Base-by-base conservation (phyloP, 805 yeast genomes). In the Lachancea meyersii region DNA sequence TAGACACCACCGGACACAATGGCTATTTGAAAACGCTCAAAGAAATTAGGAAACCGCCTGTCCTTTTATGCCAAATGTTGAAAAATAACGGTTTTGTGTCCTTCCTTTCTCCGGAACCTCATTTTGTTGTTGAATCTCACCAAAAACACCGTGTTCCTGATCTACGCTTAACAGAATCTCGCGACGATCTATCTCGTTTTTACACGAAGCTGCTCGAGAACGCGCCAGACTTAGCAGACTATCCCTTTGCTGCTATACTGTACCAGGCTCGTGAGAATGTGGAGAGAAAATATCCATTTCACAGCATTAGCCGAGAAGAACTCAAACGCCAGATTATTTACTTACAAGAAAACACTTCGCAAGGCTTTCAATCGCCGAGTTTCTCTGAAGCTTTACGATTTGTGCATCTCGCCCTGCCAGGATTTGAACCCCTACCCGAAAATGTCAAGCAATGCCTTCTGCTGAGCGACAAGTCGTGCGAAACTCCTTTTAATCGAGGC, bases 51-150 rank as follows among this genome's bases (percentile, higher is more conserved):
- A 57, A 69, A 13, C 71, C 80, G 2, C 91, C 93, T 0, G 54
- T 82, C 6, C 56, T 86, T 2, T 58, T 70, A 4, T 68, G 76
- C 1, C 65, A 68, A 31, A 63, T 80, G 1, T 47, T 70, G 18
- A 94, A 95, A 0, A 81, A 82, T 51, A 85, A 78, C 56, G 88
- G 88, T 1, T 62, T 69, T 14, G 47, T 85, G 4, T 67, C 79
- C 32, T 55, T 82, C 3, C 63, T 75, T 24, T 58, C 74, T n/a
- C 59, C 55, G 21, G 86, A 80, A 51, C 77, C 77, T 7, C 64
- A 58, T 52, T 75, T 80, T n/a, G 75, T 86, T 2, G 64, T 86
- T 13, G 89, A 89, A 46, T 77, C 95, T 0, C 95, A 87, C 58
- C 78, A 80, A 0, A 79, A 57, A 20, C 48, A 69, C 26, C 67